Base-by-base conservation (phyloP, 768 basidiomycete genomes). In the Podaxis pistillaris region DNA sequence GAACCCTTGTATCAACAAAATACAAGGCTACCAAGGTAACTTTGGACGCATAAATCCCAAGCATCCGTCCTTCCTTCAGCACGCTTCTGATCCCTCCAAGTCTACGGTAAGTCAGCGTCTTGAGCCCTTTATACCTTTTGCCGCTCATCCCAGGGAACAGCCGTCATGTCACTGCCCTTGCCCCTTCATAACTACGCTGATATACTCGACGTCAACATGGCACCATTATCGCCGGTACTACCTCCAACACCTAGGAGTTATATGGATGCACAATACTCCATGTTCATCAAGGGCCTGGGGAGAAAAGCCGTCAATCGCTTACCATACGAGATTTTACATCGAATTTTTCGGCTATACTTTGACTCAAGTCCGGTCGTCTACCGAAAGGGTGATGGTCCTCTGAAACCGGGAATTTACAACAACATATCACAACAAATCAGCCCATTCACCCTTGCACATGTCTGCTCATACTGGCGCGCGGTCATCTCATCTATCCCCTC, bases 391-490 rank as follows among this genome's bases (percentile, higher is more conserved):
- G 19, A 22, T 46, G 53, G 53, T 9, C 33, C 53, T 7, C 40
- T 57, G 24, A 28, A 12, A 57, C 56, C 56, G 2, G 56, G 56
- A 5, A 28, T 57, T 13, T 57, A 57, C 41, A 57, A 36, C 15
- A 57, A 46, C n/a, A 13, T 57, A 22, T 28, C 38, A n/a, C 56
- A 57, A 11, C 56, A 57, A 30, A 36, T 57, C 17, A 57, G 26
- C 15, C 56, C 56, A 3, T 46, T 57, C 26, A 26, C 41, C 13
- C 38, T 57, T 13, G 17, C 38, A 3, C 56, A 57, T 22, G 41
- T 57, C n/a, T 57, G 56, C n/a, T 24, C 56, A 26, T 24, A 41
- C 26, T 57, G 56, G 56, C 56, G 41, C 26, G 41, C 40, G 6
- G 56, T 57, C 26, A 57, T 57, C 7, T 41, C 41, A 15, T 44